A percentile compares a stretch with the other conserved stretches of the same genome.
Conservation (phyloP, 140 eudicot genomes). For the Flaveria floridana region DNA sequence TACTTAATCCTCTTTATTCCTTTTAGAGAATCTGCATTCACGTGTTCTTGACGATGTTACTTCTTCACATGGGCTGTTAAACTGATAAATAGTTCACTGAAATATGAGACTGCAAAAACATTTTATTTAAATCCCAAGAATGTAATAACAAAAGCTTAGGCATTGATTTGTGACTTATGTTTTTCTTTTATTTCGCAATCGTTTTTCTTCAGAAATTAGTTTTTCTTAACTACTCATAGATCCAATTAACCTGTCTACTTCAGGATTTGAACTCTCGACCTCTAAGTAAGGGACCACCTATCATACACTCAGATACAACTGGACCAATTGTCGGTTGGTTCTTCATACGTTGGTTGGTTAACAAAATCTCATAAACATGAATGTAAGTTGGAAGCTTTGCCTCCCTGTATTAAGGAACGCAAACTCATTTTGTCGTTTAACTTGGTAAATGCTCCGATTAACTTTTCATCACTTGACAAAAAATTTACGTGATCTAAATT, state of each 20-base stretch:
- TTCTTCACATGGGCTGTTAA: constrained; percentile 29
- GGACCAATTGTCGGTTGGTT: too few relatives aligned
- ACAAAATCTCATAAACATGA: too few relatives aligned
- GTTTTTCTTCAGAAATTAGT: too few relatives aligned
- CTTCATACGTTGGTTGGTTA: too few relatives aligned
- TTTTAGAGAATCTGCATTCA: constrained; percentile 22
- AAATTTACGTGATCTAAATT: not conserved
- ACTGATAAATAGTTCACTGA: constrained; percentile 8
- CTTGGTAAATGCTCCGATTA: not conserved
- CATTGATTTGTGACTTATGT: not conserved
- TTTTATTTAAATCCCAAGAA: constrained; percentile 8
- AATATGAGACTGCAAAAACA: constrained; percentile 13
- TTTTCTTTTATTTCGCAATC: not conserved
- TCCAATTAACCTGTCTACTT: too few relatives aligned
- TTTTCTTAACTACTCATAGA: too few relatives aligned
- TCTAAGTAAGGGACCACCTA: too few relatives aligned
- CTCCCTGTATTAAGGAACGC: too few relatives aligned
- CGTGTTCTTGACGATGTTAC: constrained; percentile 20
- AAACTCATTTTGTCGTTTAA: not conserved
- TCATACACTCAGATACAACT: too few relatives aligned
- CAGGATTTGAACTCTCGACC: too few relatives aligned
- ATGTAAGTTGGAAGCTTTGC: too few relatives aligned
- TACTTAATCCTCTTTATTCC: not conserved
- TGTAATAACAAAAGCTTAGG: constrained; percentile 22
- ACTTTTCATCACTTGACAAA: not conserved